A percentile compares a stretch with the other conserved stretches of the same genome.
Evolutionary conservation across 768 basidiomycete species (phyloP).

Genomic region (Pleurotus eryngii): DNA sequence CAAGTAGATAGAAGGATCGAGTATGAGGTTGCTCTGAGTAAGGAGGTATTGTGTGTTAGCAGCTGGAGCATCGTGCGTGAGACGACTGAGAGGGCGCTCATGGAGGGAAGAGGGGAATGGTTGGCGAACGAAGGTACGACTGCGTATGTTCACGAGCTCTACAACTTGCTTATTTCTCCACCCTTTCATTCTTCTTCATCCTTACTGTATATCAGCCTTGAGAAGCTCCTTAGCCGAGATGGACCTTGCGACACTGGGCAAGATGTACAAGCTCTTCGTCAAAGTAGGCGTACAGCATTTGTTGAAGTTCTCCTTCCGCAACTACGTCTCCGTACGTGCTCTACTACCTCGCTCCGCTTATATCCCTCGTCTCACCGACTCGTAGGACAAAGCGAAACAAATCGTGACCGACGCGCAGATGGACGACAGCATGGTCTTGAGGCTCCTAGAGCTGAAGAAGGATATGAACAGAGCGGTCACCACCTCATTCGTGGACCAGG

Average conservation of each 20-base stretch:
- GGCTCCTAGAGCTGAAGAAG: slow-evolving; percentile 65
- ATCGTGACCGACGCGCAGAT: slow-evolving; percentile 60
- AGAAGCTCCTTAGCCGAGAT: slow-evolving; percentile 46
- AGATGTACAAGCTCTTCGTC: slow-evolving; percentile 60
- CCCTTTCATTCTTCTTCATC: too few relatives aligned
- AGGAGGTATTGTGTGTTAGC: slow-evolving; percentile 44
- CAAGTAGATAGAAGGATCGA: slow-evolving; percentile 41
- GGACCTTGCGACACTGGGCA: slow-evolving; percentile 38
- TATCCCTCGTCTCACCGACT: neutral
- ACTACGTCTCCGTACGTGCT: slow-evolving; percentile 50
- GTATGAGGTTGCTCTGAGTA: slow-evolving; percentile 57
- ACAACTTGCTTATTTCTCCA: neutral
- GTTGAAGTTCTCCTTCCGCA: slow-evolving; percentile 60
- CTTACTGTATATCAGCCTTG: slow-evolving; percentile 40
- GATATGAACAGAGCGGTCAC: slow-evolving; percentile 49
- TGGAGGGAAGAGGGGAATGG: slow-evolving; percentile 40
- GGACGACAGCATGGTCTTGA: slow-evolving; percentile 78
- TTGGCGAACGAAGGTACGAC: slow-evolving; percentile 30
- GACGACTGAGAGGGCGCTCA: slow-evolving; percentile 49
- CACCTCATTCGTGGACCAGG: slow-evolving; percentile 49
- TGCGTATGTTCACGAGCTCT: neutral
- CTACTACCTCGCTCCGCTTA: neutral
- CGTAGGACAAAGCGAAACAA: slow-evolving; percentile 51
- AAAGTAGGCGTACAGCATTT: slow-evolving; percentile 52
- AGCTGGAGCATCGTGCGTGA: slow-evolving; percentile 51